A percentile compares a stretch with the other conserved stretches of the same genome.
Evolutionary conservation across 331 rosid genomes (phyloP).

Genomic region (Malus hybrid): DNA sequence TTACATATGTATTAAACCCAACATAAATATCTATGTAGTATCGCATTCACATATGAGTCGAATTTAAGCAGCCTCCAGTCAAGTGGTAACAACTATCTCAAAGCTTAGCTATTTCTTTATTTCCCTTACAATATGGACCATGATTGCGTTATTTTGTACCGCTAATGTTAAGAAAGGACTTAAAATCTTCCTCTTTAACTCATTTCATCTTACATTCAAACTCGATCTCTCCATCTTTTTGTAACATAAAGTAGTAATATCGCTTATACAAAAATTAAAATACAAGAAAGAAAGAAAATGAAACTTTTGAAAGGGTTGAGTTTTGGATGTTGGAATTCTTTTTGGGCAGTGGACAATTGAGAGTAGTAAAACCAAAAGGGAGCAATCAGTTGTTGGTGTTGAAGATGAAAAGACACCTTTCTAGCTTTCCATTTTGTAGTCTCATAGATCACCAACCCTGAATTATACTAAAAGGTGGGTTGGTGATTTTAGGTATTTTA

Average conservation of each 20-base stretch:
- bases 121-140: neutral
- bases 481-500: conserved; percentile 24
- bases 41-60: too few relatives aligned
- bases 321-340: neutral
- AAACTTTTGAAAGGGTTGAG: neutral
- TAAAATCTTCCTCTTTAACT: too few relatives aligned
- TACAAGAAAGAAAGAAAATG: too few relatives aligned
- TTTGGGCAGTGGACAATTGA: neutral
- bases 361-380: conserved; percentile 30
- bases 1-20: too few relatives aligned
- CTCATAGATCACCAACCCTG: conserved; percentile 24
- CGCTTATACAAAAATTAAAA: too few relatives aligned
- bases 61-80: too few relatives aligned
- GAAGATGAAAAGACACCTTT: neutral
- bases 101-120: neutral
- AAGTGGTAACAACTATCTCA: too few relatives aligned
- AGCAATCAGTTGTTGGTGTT: conserved; percentile 25
- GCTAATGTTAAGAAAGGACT: too few relatives aligned
- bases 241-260: too few relatives aligned
- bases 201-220: too few relatives aligned
- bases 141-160: neutral
- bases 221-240: too few relatives aligned
- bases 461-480: conserved; percentile 13
- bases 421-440: neutral
- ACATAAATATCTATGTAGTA: too few relatives aligned